phyloP scores from a whole-genome alignment of 768 basidiomycete genomes.

The Piloderma croceum region DNA sequence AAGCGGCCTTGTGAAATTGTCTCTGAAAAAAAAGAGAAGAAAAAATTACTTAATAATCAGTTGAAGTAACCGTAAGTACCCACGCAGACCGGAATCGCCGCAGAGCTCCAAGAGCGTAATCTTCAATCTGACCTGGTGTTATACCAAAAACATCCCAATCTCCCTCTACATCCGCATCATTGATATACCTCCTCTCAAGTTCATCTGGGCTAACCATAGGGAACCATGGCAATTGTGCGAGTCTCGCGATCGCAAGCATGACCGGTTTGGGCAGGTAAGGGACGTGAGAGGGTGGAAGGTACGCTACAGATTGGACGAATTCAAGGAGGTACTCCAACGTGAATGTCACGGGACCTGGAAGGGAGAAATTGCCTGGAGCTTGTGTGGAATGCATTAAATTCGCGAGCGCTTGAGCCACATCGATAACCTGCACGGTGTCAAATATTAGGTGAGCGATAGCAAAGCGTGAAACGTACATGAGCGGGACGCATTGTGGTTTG shows the following conservation, averaged over 20 bases:
- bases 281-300: slow-evolving; percentile 63
- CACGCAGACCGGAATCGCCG: slow-evolving; percentile 86
- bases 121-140: slow-evolving; percentile 77
- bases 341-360: slow-evolving; percentile 86
- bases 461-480: slow-evolving; percentile 55
- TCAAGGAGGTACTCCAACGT: slow-evolving; percentile 77
- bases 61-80: slow-evolving; percentile 31
- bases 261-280: slow-evolving; percentile 72
- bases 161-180: slow-evolving; percentile 69
- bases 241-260: slow-evolving; percentile 58
- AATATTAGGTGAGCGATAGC: slow-evolving; percentile 10
- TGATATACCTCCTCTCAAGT: slow-evolving; percentile 78
- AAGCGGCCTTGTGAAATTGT: slow-evolving; percentile 64
- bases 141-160: slow-evolving; percentile 85
- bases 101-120: slow-evolving; percentile 84
- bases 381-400: slow-evolving; percentile 65
- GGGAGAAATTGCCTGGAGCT: slow-evolving; percentile 61
- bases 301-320: slow-evolving; percentile 75
- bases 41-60: slow-evolving; percentile 3
- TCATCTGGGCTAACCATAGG: slow-evolving; percentile 88
- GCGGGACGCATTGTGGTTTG: slow-evolving; percentile 86
- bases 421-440: slow-evolving; percentile 53
- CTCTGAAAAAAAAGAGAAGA: slow-evolving; percentile 32
- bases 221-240: slow-evolving; percentile 81
- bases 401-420: slow-evolving; percentile 89